Conservation (phyloP, 2,329 filamentous ascomycete genomes). For the Diaporthe ilicicola region DNA sequence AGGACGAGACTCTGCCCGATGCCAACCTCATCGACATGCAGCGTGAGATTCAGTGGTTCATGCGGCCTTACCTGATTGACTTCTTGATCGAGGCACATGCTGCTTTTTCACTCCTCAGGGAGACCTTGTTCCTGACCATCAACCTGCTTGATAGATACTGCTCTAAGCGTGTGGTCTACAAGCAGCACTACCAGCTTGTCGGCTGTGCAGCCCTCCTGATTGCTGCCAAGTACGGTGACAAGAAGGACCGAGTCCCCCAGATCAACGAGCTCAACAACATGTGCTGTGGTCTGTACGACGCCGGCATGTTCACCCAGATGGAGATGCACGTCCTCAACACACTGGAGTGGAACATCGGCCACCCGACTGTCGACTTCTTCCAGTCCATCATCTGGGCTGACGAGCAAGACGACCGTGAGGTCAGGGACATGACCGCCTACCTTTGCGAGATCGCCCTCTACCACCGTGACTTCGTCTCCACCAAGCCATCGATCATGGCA, state of each 20-base stretch:
- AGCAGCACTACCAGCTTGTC: slow-evolving; percentile 98
- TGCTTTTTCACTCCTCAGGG: slow-evolving; percentile 91
- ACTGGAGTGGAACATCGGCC: slow-evolving; percentile 93
- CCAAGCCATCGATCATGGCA: slow-evolving; percentile 89
- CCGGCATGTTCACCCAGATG: slow-evolving; percentile 99
- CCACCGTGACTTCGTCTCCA: slow-evolving; percentile 96
- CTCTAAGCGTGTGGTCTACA: slow-evolving; percentile 97
- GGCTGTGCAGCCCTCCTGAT: slow-evolving; percentile 96
- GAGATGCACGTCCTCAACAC: slow-evolving; percentile 99
- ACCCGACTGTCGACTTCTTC: slow-evolving; percentile 95
- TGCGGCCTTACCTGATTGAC: slow-evolving; percentile 97
- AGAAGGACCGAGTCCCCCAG: slow-evolving; percentile 97
- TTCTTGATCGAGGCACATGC: slow-evolving; percentile 97
- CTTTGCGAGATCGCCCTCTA: slow-evolving; percentile 95
- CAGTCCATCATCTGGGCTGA: slow-evolving; percentile 87
- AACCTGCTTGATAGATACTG: slow-evolving; percentile 98
- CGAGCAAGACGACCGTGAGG: slow-evolving; percentile 80
- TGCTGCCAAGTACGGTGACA: slow-evolving; percentile 97
- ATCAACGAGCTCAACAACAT: slow-evolving; percentile 98
- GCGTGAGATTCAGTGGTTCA: slow-evolving; percentile 99
- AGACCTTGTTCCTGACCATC: slow-evolving; percentile 94
- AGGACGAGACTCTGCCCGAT: slow-evolving; percentile 89
- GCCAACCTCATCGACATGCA: slow-evolving; percentile 99
- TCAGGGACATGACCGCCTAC: slow-evolving; percentile 94
- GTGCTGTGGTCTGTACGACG: slow-evolving; percentile 98